Evolutionary conservation across 495 filamentous ascomycete genomes (phyloP).

Genomic region (Platismatia glauca): DNA sequence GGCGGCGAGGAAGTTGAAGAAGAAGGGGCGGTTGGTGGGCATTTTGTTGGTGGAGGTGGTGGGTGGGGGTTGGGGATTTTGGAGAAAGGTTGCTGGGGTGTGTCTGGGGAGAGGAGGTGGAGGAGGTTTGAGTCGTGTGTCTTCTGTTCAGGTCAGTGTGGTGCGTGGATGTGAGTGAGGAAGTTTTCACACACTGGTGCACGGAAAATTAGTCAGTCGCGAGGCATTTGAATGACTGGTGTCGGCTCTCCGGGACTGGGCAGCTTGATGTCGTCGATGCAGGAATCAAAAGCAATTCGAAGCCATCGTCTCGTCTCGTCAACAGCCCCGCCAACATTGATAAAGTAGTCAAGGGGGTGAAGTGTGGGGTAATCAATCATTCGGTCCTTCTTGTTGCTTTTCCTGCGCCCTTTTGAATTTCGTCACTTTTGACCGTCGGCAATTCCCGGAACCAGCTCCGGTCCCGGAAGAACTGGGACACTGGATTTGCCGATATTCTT

Average conservation of each 20-base stretch:
- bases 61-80: background rate
- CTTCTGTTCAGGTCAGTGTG: background rate
- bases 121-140: background rate
- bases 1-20: slow-evolving; percentile 77
- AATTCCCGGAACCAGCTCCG: background rate
- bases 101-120: background rate
- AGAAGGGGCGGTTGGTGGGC: slow-evolving; percentile 74
- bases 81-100: background rate
- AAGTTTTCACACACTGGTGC: too few relatives aligned
- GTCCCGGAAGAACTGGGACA: background rate
- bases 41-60: slow-evolving; percentile 29
- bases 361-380: slow-evolving; percentile 3
- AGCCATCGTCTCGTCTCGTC: background rate
- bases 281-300: background rate
- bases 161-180: background rate
- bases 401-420: background rate
- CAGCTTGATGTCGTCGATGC: background rate
- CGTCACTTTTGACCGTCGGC: background rate
- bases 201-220: background rate
- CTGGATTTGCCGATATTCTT: background rate
- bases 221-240: slow-evolving; percentile 9
- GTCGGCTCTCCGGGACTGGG: background rate
- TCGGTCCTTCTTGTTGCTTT: slow-evolving; percentile 9
- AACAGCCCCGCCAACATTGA: background rate
- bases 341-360: background rate